Evolutionary conservation across 805 yeast genomes (phyloP), one percentile per base, ranked within the genome.

Genomic region (Komagataella mondaviorum): DNA sequence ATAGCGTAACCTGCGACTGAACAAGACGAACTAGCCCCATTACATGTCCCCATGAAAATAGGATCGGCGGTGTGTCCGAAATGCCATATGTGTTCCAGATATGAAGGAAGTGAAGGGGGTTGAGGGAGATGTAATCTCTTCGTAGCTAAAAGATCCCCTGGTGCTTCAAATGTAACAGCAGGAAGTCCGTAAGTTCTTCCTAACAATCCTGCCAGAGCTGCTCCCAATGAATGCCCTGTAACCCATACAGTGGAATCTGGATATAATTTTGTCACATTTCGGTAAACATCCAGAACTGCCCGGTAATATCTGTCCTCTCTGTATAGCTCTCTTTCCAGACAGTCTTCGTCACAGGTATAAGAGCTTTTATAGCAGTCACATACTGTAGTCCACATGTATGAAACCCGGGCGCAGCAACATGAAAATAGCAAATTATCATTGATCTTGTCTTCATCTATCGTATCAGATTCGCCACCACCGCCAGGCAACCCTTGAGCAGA

Each of bases 61-160:
- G 99, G 99, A 63, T 93, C 99, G 0, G 96, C 98, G 1, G 93
- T 93, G 63, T 93, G 91, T 2, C 99, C 99, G 62, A 93, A 70
- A 63, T 93, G 97, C 95, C 95, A 93, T 7, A 93, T 77, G 56
- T 87, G 83, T 59, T 90, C 97, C 67, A 79, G 69, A 59, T 82
- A 77, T 6, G 71, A 67, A 0, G 96, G 90, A 12, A 87, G 63
- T 1, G 96, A 96, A 0, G 99, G 99, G 1, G 98, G 95, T 69
- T 78, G 76, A 0, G 99, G 99, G 49, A 93, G 72, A 67, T 90
- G 97, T 48, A 93, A 71, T 57, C 99, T 75, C 58, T 75, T 75
- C 0, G 93, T 78, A 1, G 99, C 93, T 52, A 93, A 68, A 61
- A 78, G 67, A 58, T 93, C 99, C 3, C 96, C 96, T 0, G 97